Evolutionary conservation across 164 flowering plant genomes (phyloP), one percentile per base, ranked within the genome.

Genomic region (Tinospora cordifolia): DNA sequence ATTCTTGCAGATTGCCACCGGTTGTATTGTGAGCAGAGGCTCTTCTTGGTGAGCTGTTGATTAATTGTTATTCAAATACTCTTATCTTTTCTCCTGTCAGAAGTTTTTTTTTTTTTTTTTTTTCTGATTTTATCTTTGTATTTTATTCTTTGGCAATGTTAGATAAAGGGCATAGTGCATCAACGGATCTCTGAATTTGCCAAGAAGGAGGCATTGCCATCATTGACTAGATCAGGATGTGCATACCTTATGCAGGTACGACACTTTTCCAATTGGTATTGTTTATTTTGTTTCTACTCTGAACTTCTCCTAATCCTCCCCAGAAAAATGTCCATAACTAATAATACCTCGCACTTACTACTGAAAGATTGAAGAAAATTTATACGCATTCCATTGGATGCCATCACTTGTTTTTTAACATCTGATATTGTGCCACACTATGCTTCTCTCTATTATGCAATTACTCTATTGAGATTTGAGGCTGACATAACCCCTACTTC

Each of bases 191-290:
- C 96, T 71, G 98, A 87, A 70, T 95, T 90, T 82, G 69, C 97
- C 57, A 95, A 87, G 86, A 93, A 87, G 80, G 99, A 92, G 79
- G 79, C 81, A 11, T 73, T 95, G 87, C 93, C 98, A 66, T 90
- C 97, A 62, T 84, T 95, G 82, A 87, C 99, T 44, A 91, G 99
- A 83, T 92, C 96, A 70, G 98, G 98, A 46, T 95, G 99, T 82
- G 90, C 97, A 70, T 95, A 89, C 80, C 75, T 95, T 13, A 86
- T 87, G 87, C 97, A 94, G 98, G 99, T 92, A 71, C n/a, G 58
- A 26, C 75, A 67, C 51, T 44, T n/a, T 49, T 47, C 63, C 24
- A 39, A 51, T 39, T 69, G 60, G 25, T n/a, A 24, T 8, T 64
- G 24, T 30, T 71, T 59, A 25, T 30, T 30, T 30, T 30, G 36